A percentile compares a stretch with the other conserved stretches of the same genome.
Conservation (phyloP, 345 rosid genomes). For the Syzygium grande region DNA sequence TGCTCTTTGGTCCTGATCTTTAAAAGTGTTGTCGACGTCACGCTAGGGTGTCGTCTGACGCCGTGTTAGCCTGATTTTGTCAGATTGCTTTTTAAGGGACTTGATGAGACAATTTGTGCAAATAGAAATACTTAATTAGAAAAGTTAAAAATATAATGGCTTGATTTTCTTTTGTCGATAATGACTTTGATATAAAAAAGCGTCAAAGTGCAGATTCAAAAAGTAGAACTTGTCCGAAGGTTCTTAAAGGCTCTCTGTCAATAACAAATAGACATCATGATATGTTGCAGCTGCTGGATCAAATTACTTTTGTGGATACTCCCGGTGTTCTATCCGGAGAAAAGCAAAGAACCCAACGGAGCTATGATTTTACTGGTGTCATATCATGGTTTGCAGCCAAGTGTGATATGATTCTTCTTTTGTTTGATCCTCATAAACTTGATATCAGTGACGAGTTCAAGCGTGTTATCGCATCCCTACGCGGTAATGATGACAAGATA, state of each 20-base stretch:
- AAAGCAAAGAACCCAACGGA: slow-evolving; percentile 82
- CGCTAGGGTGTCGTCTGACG: not conserved
- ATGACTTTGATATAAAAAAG: no score
- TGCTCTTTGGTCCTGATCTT: not conserved
- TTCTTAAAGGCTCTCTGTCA: not conserved
- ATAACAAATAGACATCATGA: not conserved
- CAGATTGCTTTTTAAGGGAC: not conserved
- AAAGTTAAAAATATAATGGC: not conserved
- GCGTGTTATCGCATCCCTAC: slow-evolving; percentile 77
- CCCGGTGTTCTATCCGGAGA: slow-evolving; percentile 97
- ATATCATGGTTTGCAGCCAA: slow-evolving; percentile 98
- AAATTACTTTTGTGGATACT: slow-evolving; percentile 84
- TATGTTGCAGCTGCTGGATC: slow-evolving; percentile 65
- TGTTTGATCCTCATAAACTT: slow-evolving; percentile 95
- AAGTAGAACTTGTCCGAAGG: no score
- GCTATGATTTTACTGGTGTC: slow-evolving; percentile 86
- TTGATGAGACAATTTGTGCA: not conserved
- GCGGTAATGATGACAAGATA: slow-evolving; percentile 90
- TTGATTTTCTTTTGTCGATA: not conserved
- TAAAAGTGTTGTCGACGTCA: not conserved
- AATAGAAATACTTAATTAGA: not conserved
- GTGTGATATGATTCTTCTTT: slow-evolving; percentile 86
- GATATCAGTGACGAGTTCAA: slow-evolving; percentile 94
- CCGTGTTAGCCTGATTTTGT: not conserved
- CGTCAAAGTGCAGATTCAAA: no score